Base-by-base conservation (phyloP, 257 asterid genomes). In the Buddleja alternifolia region DNA sequence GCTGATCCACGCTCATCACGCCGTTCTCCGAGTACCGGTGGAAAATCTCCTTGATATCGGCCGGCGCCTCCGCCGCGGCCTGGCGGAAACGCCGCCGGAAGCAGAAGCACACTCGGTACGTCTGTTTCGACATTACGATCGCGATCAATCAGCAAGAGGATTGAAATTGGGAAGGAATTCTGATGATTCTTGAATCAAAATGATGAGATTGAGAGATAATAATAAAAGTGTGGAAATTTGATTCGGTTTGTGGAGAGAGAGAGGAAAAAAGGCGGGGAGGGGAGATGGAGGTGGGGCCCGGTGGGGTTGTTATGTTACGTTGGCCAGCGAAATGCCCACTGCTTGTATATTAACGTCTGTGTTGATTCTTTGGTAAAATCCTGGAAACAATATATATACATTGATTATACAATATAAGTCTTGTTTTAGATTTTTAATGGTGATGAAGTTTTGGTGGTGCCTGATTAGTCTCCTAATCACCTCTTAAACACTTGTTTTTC, bases 21-120 rank as follows among this genome's bases (percentile, higher is more conserved):
- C 87, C 85, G 77, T 77, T 81, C 8, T 79, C 85, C 14, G 90
- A 77, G 75, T 77, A 84, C 20, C 60, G 17, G 6, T 42, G 16
- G 65, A 84, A 84, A 2, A 82, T 17, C 61, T 60, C 69, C 76
- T 66, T 81, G 9, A 84, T 65, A n/a, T 72, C 84, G 8, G 78
- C 51, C 62, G 90, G 87, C 19, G 90, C 87, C 81, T 81, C 85
- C 61, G 85, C 36, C 10, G 83, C 77, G 37, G 87, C 75, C 39
- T 73, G 71, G 70, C 77, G 82, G 81, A 82, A 82, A 36, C 87
- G 78, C 8, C 87, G 84, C 17, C 81, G 77, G 83, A 82, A 82
- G 68, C 87, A 82, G 79, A 79, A 82, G 74, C 87, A 82, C 67
- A 82, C 83, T 16, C 77, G 80, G 75, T 82, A 82, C 39, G 87